These are phyloP conservation scores for Mycothermus thermophilus DNA, from an alignment of 495 filamentous ascomycete genomes.

Conservation along the genomic window DNA sequence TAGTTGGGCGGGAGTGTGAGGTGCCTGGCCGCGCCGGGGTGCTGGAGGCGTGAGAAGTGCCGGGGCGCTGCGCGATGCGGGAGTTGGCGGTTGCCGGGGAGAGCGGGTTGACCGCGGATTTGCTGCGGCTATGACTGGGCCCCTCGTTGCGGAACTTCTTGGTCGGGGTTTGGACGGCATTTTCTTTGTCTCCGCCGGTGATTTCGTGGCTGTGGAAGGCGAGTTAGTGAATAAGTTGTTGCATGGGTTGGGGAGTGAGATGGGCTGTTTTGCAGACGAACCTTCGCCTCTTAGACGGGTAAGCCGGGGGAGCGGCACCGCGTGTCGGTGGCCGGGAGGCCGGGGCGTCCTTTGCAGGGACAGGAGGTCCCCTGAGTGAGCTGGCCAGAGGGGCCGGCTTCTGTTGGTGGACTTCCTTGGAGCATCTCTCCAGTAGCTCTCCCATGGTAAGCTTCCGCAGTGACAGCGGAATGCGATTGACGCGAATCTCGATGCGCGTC, in stretches of 20 bases:
- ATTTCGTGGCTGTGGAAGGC: slow-evolving; percentile 47
- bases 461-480: slow-evolving; percentile 79
- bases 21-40: slow-evolving; percentile 1
- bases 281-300: slow-evolving; percentile 49
- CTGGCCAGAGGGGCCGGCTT: slow-evolving; percentile 4
- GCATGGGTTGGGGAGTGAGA: too few species aligned
- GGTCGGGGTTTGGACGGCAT: slow-evolving; percentile 39
- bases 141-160: slow-evolving; percentile 30
- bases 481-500: slow-evolving; percentile 79
- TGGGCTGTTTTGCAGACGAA: too few species aligned
- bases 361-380: slow-evolving; percentile 12
- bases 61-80: slow-evolving; percentile 49
- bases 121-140: slow-evolving; percentile 10
- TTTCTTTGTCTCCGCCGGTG: slow-evolving; percentile 63
- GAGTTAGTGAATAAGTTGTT: too few species aligned
- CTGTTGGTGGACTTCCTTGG: slow-evolving; percentile 13
- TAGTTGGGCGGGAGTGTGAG: slow-evolving; percentile 1
- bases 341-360: slow-evolving; percentile 22
- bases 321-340: slow-evolving; percentile 6
- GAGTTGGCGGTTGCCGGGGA: slow-evolving; percentile 76
- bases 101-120: slow-evolving; percentile 28
- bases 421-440: slow-evolving; percentile 49
- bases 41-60: slow-evolving; percentile 12
- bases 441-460: slow-evolving; percentile 73
- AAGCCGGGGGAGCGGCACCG: slow-evolving; percentile 8